Conservation (phyloP, 805 yeast genomes). For the Ogataea siamensis region DNA sequence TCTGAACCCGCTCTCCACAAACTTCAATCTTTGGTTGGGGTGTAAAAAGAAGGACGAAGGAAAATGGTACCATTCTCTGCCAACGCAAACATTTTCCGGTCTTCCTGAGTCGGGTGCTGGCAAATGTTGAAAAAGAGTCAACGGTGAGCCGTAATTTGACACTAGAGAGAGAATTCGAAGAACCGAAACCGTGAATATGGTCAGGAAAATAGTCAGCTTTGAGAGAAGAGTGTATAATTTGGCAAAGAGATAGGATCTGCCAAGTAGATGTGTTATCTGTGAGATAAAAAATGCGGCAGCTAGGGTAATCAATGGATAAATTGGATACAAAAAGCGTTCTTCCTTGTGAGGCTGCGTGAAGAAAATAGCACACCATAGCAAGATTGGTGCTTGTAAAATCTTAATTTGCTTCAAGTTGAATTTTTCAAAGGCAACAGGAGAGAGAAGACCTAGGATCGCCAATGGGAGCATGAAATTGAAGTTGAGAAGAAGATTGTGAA, state of each 20-base stretch:
- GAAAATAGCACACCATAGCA: constrained; percentile 68
- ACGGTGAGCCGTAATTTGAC: constrained; percentile 71
- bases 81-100: constrained; percentile 69
- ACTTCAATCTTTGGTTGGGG: constrained; percentile 57
- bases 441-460: constrained; percentile 39
- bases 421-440: constrained; percentile 25
- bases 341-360: constrained; percentile 85
- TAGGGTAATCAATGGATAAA: constrained; percentile 66
- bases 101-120: constrained; percentile 27
- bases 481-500: constrained; percentile 66
- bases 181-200: constrained; percentile 35
- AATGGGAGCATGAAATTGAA: constrained; percentile 57
- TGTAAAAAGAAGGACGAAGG: constrained; percentile 86
- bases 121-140: constrained; percentile 50
- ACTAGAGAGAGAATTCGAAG: constrained; percentile 61
- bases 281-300: constrained; percentile 54
- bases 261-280: constrained; percentile 15
- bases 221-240: constrained; percentile 12
- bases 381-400: constrained; percentile 46
- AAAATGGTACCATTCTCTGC: constrained; percentile 92
- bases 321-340: constrained; percentile 85
- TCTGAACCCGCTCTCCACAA: constrained; percentile 74
- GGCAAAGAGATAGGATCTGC: constrained; percentile 15
- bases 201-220: constrained; percentile 11
- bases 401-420: constrained; percentile 15